Base-by-base conservation (phyloP, 2,329 filamentous ascomycete genomes). In the Teratosphaeria epicoccoides region DNA sequence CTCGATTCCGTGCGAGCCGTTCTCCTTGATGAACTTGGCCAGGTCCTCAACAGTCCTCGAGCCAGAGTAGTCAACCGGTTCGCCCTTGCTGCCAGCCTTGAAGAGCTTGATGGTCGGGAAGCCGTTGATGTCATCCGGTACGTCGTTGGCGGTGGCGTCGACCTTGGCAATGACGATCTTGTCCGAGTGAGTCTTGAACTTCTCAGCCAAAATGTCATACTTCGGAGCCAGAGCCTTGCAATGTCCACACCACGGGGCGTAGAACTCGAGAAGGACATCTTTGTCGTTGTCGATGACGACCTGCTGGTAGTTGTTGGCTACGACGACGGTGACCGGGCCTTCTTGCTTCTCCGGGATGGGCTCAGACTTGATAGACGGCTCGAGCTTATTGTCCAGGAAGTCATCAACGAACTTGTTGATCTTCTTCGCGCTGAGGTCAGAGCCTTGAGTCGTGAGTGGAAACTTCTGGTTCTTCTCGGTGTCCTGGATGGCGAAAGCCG, bases 41-140 rank as follows among this genome's bases (percentile, higher is more conserved):
- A 98, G 81, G 70, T 97, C 93, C 76, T 95, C 88, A 52, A 96
- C 76, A 51, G 88, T 93, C 66, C 93, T 88, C 59, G 84, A 81
- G 63, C 93, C 93, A 59, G 78, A 80, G 81, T 96, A 98, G 63
- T 88, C 88, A 57, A 96, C 72, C 54, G 93, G 87, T 61, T 82
- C 76, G 66, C 80, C 78, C 83, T 98, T 98, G 73, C 80, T 79
- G 66, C 89, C 90, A 63, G 93, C 93, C 59, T 88, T 82, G 85
- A 83, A 98, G 61, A 98, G 82, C 82, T 97, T 97, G 81, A 98
- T 96, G 71, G 93, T 98, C 52, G 93, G 93, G 85, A 98, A 98
- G 59, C 93, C 93, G 72, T 88, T 82, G 67, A 98, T 88, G 76
- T 95, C 88, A 72, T 97, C 91, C 53, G 93, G 93, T 53, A 97